Conservation (phyloP, 2,329 filamentous ascomycete genomes). For the Arthroderma sp. region DNA sequence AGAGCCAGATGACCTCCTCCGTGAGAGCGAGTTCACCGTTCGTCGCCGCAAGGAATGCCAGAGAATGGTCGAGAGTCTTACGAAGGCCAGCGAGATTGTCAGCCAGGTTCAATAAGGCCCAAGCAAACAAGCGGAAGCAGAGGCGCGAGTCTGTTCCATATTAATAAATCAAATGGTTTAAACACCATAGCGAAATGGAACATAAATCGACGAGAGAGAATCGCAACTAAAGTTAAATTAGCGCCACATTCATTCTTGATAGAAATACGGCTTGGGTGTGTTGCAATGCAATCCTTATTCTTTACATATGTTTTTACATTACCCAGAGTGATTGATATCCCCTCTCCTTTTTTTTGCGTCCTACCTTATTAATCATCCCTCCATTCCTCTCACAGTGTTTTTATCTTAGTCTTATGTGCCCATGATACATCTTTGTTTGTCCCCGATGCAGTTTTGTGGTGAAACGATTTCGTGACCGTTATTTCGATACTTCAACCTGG, state of each 20-base stretch:
- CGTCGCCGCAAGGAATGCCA: constrained; percentile 94
- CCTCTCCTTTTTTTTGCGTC: not conserved
- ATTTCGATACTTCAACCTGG: not conserved
- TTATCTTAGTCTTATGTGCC: not conserved
- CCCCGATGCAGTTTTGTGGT: not conserved
- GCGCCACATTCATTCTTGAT: constrained; percentile 1
- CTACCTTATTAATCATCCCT: not conserved
- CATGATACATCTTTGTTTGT: constrained; percentile 3
- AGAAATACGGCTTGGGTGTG: constrained; percentile 4
- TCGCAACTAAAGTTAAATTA: not conserved
- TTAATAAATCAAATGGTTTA: not conserved
- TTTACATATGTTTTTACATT: constrained; percentile 1
- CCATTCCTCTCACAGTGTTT: not conserved
- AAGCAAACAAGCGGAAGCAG: not conserved
- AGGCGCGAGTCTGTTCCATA: not conserved
- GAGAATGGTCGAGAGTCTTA: constrained; percentile 94
- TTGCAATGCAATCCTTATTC: not conserved
- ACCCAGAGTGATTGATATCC: constrained; percentile 1
- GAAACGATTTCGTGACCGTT: not conserved
- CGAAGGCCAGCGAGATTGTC: constrained; percentile 89
- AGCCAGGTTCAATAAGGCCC: constrained; percentile 51
- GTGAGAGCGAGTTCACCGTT: constrained; percentile 95
- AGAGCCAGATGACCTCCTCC: constrained; percentile 84
- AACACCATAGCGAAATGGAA: not conserved
- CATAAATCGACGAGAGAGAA: not conserved